These are phyloP conservation scores for Saccharomyces paradoxus DNA, from an alignment of 805 yeast genomes.

Conservation along the genomic window DNA sequence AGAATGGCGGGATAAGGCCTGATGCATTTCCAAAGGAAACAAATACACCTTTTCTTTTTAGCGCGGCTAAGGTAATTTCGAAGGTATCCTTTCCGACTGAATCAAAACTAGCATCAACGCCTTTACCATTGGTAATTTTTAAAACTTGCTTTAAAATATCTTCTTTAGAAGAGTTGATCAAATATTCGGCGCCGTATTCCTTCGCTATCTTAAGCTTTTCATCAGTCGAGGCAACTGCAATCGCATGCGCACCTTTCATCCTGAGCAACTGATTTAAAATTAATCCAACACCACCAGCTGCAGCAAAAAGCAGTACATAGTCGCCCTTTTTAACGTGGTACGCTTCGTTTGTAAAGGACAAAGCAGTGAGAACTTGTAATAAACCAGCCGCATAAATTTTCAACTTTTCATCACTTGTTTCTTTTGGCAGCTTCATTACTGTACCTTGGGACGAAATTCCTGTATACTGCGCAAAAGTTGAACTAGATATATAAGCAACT, in stretches of 20 bases:
- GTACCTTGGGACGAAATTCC: conserved; percentile 33
- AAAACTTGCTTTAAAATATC: conserved; percentile 48
- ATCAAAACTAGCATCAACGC: conserved; percentile 64
- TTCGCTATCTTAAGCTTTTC: conserved; percentile 64
- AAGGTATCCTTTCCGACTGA: conserved; percentile 74
- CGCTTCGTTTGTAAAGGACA: conserved; percentile 60
- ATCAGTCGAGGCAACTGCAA: conserved; percentile 74
- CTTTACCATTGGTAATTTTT: conserved; percentile 56
- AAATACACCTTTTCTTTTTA: conserved; percentile 66
- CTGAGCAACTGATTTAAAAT: conserved; percentile 57
- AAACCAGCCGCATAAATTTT: conserved; percentile 52
- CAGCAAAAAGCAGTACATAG: conserved; percentile 73
- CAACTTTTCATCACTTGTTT: conserved; percentile 40
- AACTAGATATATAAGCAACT: conserved; percentile 46
- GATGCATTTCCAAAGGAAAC: conserved; percentile 81
- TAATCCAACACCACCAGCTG: conserved; percentile 92
- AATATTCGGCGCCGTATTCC: conserved; percentile 66
- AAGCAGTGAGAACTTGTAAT: conserved; percentile 73
- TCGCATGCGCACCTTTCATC: conserved; percentile 64
- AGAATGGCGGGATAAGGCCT: conserved; percentile 71
- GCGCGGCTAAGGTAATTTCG: conserved; percentile 49
- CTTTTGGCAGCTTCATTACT: conserved; percentile 43
- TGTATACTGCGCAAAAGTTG: conserved; percentile 70
- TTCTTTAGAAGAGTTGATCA: conserved; percentile 49
- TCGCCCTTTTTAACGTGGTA: conserved; percentile 64